Evolutionary conservation across 2,329 filamentous ascomycete genomes (phyloP), one percentile per base, ranked within the genome.

Genomic region (Talaromyces sp.): DNA sequence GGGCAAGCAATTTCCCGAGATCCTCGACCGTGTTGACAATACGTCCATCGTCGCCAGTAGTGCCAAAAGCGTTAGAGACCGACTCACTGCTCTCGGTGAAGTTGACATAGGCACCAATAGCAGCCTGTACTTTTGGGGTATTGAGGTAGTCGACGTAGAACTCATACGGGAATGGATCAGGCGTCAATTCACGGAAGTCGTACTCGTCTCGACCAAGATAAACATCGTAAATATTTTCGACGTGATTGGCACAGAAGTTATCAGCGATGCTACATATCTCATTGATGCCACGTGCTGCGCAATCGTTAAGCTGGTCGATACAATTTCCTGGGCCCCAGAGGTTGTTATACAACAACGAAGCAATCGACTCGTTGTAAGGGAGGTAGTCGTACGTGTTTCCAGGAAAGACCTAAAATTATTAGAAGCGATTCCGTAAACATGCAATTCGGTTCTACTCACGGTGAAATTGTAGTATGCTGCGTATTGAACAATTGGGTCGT

Each of bases 281-380:
- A 69, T 87, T 79, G 57, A 79, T 74, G 0, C 84, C 84, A 4
- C 79, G 80, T 1, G 78, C 78, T 67, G 83, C 82, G 79, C 87
- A 89, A 67, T 84, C 78, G 13, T 80, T 76, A n/a, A 84, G 82
- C 63, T 81, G 80, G 70, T 88, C 86, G 31, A 85, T 73, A 73
- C 87, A 89, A 73, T 88, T 88, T 37, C 86, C 86, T 2, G 78
- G 70, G 1, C 86, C 86, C 71, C 87, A 89, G 37, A 88, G 72
- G 68, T 83, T 84, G 75, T 88, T 86, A 78, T 85, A 86, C 74
- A 86, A 81, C 71, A 82, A 75, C 0, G 77, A 77, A 63, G 84
- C 78, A 35, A 82, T 74, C 2, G 81, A 79, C 10, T 75, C 79
- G 71, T 84, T 85, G 62, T 59, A 67, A 27, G 65, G 65, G 6